Percentiles rank a stretch among this genome's conserved stretches.
Evolutionary conservation across 495 filamentous ascomycete genomes (phyloP).

Genomic region (Talaromyces wortmannii): DNA sequence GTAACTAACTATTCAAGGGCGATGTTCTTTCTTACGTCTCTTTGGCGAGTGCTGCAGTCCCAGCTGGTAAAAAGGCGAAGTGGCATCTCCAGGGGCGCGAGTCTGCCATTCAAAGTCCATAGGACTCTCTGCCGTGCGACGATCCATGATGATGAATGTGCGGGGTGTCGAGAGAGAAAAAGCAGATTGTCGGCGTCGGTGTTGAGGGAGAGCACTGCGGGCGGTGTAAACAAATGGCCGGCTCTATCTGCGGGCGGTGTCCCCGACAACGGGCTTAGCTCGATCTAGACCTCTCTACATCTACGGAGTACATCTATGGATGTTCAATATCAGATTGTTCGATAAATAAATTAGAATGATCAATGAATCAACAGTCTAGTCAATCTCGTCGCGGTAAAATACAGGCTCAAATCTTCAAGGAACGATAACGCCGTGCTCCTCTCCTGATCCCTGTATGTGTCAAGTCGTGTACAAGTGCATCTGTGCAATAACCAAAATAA

Average conservation of each 20-base stretch:
- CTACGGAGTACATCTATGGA: too few species aligned
- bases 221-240: conserved; percentile 6
- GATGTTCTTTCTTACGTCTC: conserved; percentile 26
- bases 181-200: too few species aligned
- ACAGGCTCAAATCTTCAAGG: conserved; percentile 8
- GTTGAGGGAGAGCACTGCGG: conserved; percentile 7
- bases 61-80: conserved; percentile 52
- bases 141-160: conserved; percentile 23
- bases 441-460: conserved; percentile 1
- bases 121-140: conserved; percentile 48
- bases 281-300: too few species aligned
- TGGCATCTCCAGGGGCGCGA: conserved; percentile 46
- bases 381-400: background rate
- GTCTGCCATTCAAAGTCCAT: conserved; percentile 67
- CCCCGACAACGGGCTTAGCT: too few species aligned
- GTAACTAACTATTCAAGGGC: background rate
- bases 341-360: background rate
- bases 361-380: background rate
- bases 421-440: conserved; percentile 6
- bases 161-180: too few species aligned
- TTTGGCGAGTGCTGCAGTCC: conserved; percentile 31
- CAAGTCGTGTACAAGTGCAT: background rate
- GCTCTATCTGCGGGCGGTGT: too few species aligned
- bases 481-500: background rate
- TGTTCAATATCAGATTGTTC: background rate